Conservation (phyloP, 1,284 basidiomycete genomes). For the Melampsora americana region DNA sequence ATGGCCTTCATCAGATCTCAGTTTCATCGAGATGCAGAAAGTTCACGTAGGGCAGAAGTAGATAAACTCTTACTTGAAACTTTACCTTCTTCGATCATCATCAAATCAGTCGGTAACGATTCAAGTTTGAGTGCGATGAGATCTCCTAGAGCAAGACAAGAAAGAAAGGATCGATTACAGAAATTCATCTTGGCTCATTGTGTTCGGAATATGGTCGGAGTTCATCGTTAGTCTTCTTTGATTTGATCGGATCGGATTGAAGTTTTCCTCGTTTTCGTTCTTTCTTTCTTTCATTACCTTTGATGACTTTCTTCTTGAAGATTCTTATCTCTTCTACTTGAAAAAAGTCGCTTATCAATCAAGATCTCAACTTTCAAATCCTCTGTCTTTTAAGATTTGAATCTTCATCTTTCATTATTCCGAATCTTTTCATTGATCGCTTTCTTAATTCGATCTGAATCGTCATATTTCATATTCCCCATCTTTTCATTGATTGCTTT, state of each 20-base stretch:
- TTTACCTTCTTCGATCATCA: conserved; percentile 25
- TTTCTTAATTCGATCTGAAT: too few species aligned
- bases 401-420: too few species aligned
- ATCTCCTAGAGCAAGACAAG: conserved; percentile 30
- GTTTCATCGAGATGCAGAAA: conserved; percentile 29
- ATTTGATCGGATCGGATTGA: background rate
- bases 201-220: conserved; percentile 38
- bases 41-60: conserved; percentile 31
- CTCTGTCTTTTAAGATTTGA: too few species aligned
- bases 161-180: conserved; percentile 12
- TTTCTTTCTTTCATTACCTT: background rate
- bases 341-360: too few species aligned
- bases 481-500: too few species aligned
- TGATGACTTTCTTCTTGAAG: too few species aligned
- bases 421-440: too few species aligned
- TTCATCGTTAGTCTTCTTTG: conserved; percentile 22
- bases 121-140: conserved; percentile 15
- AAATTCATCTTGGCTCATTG: conserved; percentile 38
- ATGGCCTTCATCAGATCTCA: conserved; percentile 30
- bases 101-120: conserved; percentile 34
- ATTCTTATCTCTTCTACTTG: too few species aligned
- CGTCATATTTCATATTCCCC: too few species aligned
- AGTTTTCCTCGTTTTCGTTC: too few species aligned
- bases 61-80: conserved; percentile 31
- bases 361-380: too few species aligned